Conservation (phyloP, 495 filamentous ascomycete genomes). For the Penicillium desertorum region DNA sequence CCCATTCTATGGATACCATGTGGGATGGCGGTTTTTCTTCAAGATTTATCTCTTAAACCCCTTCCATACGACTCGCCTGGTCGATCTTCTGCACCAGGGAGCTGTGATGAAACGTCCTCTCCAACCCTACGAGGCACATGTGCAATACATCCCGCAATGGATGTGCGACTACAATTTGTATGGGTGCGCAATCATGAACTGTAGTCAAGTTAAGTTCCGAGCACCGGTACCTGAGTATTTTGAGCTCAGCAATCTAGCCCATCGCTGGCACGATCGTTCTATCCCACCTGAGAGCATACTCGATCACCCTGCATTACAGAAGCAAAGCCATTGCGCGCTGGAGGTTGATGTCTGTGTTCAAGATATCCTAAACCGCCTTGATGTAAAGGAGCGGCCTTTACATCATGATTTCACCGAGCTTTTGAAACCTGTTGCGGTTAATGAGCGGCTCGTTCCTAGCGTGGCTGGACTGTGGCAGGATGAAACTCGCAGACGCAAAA, state of each 20-base stretch:
- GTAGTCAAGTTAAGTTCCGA: slow-evolving; percentile 67
- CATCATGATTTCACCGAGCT: slow-evolving; percentile 88
- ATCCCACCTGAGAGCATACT: slow-evolving; percentile 56
- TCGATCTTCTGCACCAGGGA: slow-evolving; percentile 82
- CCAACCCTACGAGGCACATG: slow-evolving; percentile 90
- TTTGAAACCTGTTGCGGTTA: slow-evolving; percentile 58
- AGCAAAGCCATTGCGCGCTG: slow-evolving; percentile 81
- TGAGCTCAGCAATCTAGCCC: slow-evolving; percentile 53
- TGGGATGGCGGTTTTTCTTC: slow-evolving; percentile 86
- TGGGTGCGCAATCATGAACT: slow-evolving; percentile 84
- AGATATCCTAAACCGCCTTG: slow-evolving; percentile 79
- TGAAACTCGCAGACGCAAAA: slow-evolving; percentile 77
- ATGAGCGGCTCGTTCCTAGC: slow-evolving; percentile 84
- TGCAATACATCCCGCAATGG: slow-evolving; percentile 91
- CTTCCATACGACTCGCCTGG: slow-evolving; percentile 72
- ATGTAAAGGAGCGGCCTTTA: slow-evolving; percentile 68
- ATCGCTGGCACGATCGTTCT: slow-evolving; percentile 79
- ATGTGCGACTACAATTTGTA: slow-evolving; percentile 98
- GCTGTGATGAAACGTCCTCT: slow-evolving; percentile 76
- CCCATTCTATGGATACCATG: slow-evolving; percentile 93
- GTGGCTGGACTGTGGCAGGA: slow-evolving; percentile 94
- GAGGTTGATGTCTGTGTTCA: slow-evolving; percentile 88
- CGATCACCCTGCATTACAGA: slow-evolving; percentile 60
- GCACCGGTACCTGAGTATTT: slow-evolving; percentile 69
- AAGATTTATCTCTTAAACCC: slow-evolving; percentile 95